Percentiles rank a stretch among this genome's conserved stretches.
Evolutionary conservation across 208 protist species (phyloP).

Genomic region (Trypanosoma lewisi): DNA sequence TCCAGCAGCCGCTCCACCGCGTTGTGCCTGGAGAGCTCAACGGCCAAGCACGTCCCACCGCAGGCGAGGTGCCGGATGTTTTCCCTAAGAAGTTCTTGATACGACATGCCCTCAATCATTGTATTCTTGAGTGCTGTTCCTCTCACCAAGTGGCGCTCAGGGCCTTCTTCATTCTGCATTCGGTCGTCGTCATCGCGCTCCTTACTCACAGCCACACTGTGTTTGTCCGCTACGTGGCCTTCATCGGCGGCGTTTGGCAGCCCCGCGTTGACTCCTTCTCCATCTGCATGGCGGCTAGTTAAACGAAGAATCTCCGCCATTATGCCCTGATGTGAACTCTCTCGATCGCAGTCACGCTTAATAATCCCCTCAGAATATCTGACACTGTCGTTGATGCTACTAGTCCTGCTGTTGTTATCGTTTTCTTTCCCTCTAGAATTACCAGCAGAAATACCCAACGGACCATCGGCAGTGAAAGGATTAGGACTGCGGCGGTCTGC

Average conservation of each 20-base stretch:
- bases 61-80: slow-evolving; percentile 49
- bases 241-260: slow-evolving; percentile 6
- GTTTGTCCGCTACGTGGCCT: background rate
- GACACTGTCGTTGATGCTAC: background rate
- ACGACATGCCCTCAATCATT: slow-evolving; percentile 28
- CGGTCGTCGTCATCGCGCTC: background rate
- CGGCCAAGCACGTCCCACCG: slow-evolving; percentile 57
- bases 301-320: slow-evolving; percentile 32
- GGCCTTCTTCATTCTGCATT: background rate
- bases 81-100: slow-evolving; percentile 25
- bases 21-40: slow-evolving; percentile 51
- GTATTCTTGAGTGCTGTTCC: slow-evolving; percentile 22
- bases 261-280: slow-evolving; percentile 32
- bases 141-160: slow-evolving; percentile 4
- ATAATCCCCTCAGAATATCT: background rate
- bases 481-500: background rate
- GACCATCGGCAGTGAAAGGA: background rate
- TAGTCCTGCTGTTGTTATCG: slow-evolving; percentile 6
- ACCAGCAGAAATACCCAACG: background rate
- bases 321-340: slow-evolving; percentile 17
- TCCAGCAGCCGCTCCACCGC: slow-evolving; percentile 57
- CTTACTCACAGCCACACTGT: background rate
- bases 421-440: background rate
- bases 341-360: slow-evolving; percentile 5
- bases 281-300: slow-evolving; percentile 14